phyloP scores from a whole-genome alignment of 176 grass and related monocot species.

The Hordeum vulgare region DNA sequence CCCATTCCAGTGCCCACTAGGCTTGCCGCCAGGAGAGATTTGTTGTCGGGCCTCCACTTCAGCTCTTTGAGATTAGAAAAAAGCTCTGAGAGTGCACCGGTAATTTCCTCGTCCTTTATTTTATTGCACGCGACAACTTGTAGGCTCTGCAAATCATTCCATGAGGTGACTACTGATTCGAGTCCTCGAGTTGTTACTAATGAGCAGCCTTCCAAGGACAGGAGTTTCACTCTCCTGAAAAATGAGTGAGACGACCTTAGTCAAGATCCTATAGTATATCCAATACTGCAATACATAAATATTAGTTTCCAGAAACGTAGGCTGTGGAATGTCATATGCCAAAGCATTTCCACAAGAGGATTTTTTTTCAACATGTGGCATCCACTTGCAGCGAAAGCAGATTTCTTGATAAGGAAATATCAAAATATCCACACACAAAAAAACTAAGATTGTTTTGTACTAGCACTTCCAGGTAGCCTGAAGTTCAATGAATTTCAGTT shows the following conservation, averaged over 20 bases:
- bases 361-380: background rate
- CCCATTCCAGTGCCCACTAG: constrained; percentile 69
- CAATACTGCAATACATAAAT: background rate
- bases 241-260: background rate
- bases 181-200: constrained; percentile 65
- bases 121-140: constrained; percentile 67
- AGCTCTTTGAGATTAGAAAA: constrained; percentile 90
- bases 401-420: background rate
- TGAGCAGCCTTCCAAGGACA: constrained; percentile 81
- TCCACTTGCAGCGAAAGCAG: background rate
- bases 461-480: background rate
- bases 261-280: background rate
- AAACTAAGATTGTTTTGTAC: background rate
- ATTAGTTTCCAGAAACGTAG: background rate
- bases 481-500: background rate
- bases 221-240: constrained; percentile 68
- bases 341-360: background rate
- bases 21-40: constrained; percentile 53
- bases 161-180: constrained; percentile 66
- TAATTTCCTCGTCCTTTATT: constrained; percentile 78
- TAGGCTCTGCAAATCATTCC: constrained; percentile 72
- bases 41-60: constrained; percentile 86
- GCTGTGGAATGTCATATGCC: background rate
- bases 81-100: constrained; percentile 56
- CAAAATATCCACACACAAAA: background rate